Evolutionary conservation across 257 asterid genomes (phyloP).

Genomic region (Solanum acaule): DNA sequence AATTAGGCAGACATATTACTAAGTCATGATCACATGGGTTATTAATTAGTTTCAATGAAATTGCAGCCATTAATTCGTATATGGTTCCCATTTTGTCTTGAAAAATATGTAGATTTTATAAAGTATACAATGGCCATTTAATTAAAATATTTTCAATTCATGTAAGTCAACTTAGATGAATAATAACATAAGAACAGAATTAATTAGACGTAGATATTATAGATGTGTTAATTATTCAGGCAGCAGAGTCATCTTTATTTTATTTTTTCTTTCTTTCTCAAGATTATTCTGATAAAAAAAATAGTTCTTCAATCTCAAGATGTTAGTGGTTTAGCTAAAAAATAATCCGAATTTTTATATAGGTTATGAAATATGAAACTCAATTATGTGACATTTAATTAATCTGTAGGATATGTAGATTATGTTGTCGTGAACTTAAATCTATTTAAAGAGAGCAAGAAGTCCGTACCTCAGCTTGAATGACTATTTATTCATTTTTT

Average conservation of each 20-base stretch:
- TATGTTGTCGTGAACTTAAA: not conserved
- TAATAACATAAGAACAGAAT: not conserved
- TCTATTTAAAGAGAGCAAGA: too few species aligned
- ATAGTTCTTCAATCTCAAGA: slow-evolving; percentile 31
- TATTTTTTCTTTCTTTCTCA: not conserved
- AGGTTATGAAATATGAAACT: not conserved
- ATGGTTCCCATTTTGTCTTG: not conserved
- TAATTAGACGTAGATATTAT: not conserved
- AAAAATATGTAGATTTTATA: not conserved
- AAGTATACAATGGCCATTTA: not conserved
- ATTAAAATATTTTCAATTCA: not conserved
- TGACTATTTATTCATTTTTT: too few species aligned
- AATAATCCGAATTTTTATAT: not conserved
- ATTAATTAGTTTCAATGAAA: not conserved
- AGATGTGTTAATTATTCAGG: not conserved
- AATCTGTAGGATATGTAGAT: too few species aligned
- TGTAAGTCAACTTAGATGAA: not conserved
- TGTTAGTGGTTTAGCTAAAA: slow-evolving; percentile 12
- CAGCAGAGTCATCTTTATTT: not conserved
- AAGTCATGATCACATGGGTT: not conserved
- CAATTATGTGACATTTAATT: not conserved
- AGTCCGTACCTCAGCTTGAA: too few species aligned
- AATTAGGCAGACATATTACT: not conserved
- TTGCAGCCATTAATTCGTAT: not conserved
- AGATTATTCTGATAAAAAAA: not conserved